These are phyloP conservation scores for Vachellia pachyceras DNA, from an alignment of 306 rosid genomes.

Conservation along the genomic window DNA sequence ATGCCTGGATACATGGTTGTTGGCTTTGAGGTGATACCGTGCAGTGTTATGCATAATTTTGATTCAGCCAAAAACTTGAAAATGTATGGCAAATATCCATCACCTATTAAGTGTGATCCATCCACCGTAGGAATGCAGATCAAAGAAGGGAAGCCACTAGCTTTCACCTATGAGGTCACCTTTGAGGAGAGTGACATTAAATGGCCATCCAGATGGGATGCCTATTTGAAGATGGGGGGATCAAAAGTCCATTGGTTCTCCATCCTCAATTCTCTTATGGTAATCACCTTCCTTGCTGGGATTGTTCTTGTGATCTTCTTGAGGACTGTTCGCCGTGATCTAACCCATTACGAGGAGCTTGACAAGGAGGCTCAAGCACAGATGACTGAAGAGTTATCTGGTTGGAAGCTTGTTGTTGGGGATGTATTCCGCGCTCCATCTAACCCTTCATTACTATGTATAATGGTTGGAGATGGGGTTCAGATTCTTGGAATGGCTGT, in stretches of 20 bases:
- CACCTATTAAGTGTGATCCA: constrained; percentile 63
- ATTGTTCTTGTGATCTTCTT: constrained; percentile 67
- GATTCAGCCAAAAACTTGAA: constrained; percentile 53
- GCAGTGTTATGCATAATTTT: constrained; percentile 56
- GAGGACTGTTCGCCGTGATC: constrained; percentile 80
- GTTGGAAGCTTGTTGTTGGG: constrained; percentile 19
- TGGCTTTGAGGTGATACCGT: constrained; percentile 83
- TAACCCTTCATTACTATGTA: not conserved
- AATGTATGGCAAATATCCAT: constrained; percentile 55
- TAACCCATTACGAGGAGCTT: constrained; percentile 54
- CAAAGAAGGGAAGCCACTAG: constrained; percentile 64
- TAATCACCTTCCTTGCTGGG: constrained; percentile 11
- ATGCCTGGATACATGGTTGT: constrained; percentile 78
- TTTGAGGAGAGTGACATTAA: constrained; percentile 81
- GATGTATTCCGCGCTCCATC: constrained; percentile 7
- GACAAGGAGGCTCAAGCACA: constrained; percentile 13
- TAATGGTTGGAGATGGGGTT: constrained; percentile 14
- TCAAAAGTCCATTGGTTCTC: constrained; percentile 69
- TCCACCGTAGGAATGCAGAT: constrained; percentile 62
- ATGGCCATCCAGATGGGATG: constrained; percentile 92
- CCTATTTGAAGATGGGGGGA: constrained; percentile 87
- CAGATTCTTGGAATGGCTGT: constrained; percentile 15
- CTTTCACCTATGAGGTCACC: constrained; percentile 71
- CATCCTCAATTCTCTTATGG: constrained; percentile 5
- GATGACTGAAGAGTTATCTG: constrained; percentile 8